Base-by-base conservation (phyloP, 2,329 filamentous ascomycete species). In the Monilinia aucupariae region DNA sequence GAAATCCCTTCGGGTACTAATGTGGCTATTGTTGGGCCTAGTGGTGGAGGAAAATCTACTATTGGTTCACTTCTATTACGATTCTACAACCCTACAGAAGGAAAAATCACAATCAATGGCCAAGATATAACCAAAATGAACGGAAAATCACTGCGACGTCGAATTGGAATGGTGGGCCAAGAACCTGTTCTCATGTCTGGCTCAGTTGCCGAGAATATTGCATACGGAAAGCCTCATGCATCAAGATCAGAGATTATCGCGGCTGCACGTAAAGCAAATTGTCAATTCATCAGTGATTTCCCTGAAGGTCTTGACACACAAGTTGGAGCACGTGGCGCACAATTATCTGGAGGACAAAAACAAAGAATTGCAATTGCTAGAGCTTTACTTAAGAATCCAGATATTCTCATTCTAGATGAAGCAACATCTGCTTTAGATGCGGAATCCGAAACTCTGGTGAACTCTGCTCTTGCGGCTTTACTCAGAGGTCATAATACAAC, bases 311-410 rank as follows among this genome's bases (percentile, higher is more conserved):
- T 99, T 8, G 93, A 99, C 73, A 99, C 94, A 0, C 89, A 90
- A 67, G 94, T 96, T 37, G 96, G 96, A 61, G 89, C 93, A 20
- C 85, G 94, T 68, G 94, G 94, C 41, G 92, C 93, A 1, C 93
- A 97, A 76, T 82, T 99, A 0, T 97, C 92, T 10, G 94, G 94
- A 59, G 94, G 94, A 0, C 94, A 99, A 76, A 97, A 97, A 78
- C 94, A 99, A 76, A 88, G 94, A 67, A 97, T 99, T 71, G 94
- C 94, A 45, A 99, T 99, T 75, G 94, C 94, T 6, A 86, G 96
- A 61, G 94, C 94, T 15, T 82, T 99, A 34, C 86, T 99, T 70
- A 97, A 97, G 76, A 85, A 97, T 67, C 96, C 96, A 0, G 94
- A 99, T 77, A 97, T 99, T 67, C 80, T 99, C 34, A 96, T 99